A percentile compares a stretch with the other conserved stretches of the same genome.
Conservation (phyloP, 306 rosid species). For the Vigna reflexopilosa region DNA sequence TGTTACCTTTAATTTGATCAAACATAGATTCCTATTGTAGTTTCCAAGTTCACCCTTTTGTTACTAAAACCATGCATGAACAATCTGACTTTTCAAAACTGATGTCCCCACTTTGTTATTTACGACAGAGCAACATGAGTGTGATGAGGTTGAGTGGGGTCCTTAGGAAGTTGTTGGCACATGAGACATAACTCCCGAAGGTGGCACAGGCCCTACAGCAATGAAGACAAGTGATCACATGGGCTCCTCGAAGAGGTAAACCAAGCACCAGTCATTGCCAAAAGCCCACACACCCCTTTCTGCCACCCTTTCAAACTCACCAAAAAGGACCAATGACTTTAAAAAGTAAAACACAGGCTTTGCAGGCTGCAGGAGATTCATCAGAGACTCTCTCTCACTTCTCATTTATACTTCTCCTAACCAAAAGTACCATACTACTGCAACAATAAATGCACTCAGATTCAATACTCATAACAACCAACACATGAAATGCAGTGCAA, state of each 20-base stretch:
- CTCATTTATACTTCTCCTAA: constrained; percentile 17
- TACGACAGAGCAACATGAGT: constrained; percentile 17
- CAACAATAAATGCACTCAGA: constrained; percentile 10
- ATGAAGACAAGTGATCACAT: constrained; percentile 30
- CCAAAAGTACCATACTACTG: constrained; percentile 5
- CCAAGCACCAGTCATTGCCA: not conserved
- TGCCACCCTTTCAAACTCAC: constrained; percentile 32
- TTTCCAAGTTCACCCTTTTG: not conserved
- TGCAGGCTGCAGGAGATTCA: constrained; percentile 11
- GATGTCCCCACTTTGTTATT: not conserved
- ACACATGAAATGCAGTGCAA: constrained; percentile 1
- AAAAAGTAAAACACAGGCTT: not conserved
- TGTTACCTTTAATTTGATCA: too few relatives aligned
- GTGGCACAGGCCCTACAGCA: constrained; percentile 24
- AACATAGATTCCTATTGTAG: too few relatives aligned
- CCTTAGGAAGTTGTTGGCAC: constrained; percentile 26
- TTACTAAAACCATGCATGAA: not conserved
- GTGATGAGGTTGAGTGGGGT: constrained; percentile 35
- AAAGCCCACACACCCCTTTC: constrained; percentile 21
- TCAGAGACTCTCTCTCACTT: not conserved
- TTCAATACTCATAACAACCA: constrained; percentile 24
- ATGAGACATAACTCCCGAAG: constrained; percentile 18
- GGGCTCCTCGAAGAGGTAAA: constrained; percentile 11
- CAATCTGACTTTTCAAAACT: too few relatives aligned
- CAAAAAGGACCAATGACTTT: not conserved